A percentile compares a stretch with the other conserved stretches of the same genome.
Evolutionary conservation across 2,329 filamentous ascomycete genomes (phyloP).

Genomic region (Hypoxylon sp.): DNA sequence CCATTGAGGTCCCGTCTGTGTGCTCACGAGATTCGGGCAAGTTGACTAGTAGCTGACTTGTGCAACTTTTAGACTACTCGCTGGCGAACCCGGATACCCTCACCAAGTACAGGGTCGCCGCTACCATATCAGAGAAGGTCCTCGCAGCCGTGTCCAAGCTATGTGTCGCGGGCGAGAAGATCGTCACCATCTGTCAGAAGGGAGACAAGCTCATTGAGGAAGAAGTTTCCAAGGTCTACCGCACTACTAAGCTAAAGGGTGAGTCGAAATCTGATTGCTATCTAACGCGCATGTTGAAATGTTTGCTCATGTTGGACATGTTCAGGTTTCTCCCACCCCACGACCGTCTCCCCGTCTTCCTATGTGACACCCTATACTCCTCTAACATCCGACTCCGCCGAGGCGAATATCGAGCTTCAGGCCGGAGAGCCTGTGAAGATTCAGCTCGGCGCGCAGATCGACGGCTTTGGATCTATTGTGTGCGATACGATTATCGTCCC

Average conservation of each 20-base stretch:
- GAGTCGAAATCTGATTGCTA: constrained; percentile 51
- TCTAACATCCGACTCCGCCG: constrained; percentile 85
- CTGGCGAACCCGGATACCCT: constrained; percentile 94
- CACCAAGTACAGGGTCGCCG: constrained; percentile 99
- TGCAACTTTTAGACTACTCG: constrained; percentile 78
- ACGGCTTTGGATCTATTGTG: constrained; percentile 96
- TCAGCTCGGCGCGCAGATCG: constrained; percentile 98
- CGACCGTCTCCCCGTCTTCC: constrained; percentile 92
- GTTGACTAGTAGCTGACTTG: constrained; percentile 42
- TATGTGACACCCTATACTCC: constrained; percentile 98
- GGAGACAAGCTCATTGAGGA: constrained; percentile 96
- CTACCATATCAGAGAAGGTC: constrained; percentile 94
- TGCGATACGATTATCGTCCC: constrained; percentile 90
- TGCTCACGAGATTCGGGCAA: constrained; percentile 37
- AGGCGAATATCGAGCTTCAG: constrained; percentile 85
- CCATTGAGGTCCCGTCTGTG: constrained; percentile 20
- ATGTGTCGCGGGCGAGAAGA: constrained; percentile 88
- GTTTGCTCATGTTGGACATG: constrained; percentile 44
- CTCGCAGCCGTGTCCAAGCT: constrained; percentile 84
- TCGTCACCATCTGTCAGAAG: constrained; percentile 93
- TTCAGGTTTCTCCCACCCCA: constrained; percentile 89
- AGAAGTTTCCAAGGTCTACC: constrained; percentile 95
- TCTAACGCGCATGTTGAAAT: constrained; percentile 8
- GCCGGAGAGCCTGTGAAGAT: constrained; percentile 93
- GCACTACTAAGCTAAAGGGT: constrained; percentile 99